Base-by-base conservation (phyloP, 2,329 filamentous ascomycete genomes). In the Lecanicillium sp. region DNA sequence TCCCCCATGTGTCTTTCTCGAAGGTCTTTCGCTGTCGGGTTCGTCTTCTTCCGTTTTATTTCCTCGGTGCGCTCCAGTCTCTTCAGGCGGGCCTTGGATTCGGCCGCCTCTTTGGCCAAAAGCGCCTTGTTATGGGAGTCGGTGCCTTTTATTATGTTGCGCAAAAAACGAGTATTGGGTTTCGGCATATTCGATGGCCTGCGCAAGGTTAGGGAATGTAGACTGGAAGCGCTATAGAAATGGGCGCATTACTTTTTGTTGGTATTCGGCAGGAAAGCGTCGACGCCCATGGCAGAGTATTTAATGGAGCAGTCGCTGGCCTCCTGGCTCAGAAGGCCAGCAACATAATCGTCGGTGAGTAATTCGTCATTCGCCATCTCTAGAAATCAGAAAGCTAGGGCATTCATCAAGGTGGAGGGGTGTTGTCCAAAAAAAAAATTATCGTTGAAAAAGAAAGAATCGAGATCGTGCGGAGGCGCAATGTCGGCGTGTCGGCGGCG, bases 91-190 rank as follows among this genome's bases (percentile, higher is more conserved):
- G 81, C 81, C 52, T 77, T 76, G 0, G 89, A 83, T 55, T 97
- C 90, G 40, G 86, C 81, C 21, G 84, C 83, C 64, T 97, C 91
- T 60, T 84, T 94, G 1, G 86, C 87, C 15, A 89, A 79, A 24
- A 97, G 73, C 1, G 88, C 86, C 20, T 86, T 82, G 75, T 98
- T 98, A 67, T 98, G 91, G 46, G 68, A 85, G 58, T 94, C 86
- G 8, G 89, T 94, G 56, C 93, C 86, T 54, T 84, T 86, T 52
- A 98, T 88, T 49, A 97, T 87, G 59, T 93, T 86, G 50, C 83
- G 83, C 35, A 98, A 70, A 62, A 97, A 97, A 27, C 86, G 79
- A 0, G 87, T 96, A 60, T 98, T 97, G 3, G 91, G 90, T 62
- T 91, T 96, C 1, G 87, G 88, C 54, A 83, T 79, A 56, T 78